Evolutionary conservation across 2,329 filamentous ascomycete species (phyloP).

Genomic region (Claviceps humidiphila): DNA sequence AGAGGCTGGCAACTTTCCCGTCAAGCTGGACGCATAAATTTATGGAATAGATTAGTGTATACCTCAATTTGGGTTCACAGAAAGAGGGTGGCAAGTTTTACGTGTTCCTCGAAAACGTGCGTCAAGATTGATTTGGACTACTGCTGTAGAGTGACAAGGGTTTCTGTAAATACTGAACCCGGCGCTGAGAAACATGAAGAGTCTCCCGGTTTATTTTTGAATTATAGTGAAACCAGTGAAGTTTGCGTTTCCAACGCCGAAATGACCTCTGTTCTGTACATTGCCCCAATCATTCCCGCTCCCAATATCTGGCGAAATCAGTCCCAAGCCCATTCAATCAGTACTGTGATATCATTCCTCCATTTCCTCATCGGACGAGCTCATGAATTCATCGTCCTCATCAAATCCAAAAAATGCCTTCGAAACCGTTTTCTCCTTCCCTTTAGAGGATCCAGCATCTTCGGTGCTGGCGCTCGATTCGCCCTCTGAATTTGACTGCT

Average conservation of each 20-base stretch:
- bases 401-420: conserved; percentile 62
- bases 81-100: conserved; percentile 18
- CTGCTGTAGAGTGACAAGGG: conserved; percentile 9
- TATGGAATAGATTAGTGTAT: conserved; percentile 11
- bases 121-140: conserved; percentile 13
- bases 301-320: too few relatives aligned
- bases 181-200: not conserved
- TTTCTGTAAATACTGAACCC: conserved; percentile 4
- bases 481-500: conserved; percentile 19
- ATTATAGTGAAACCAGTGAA: not conserved
- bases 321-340: not conserved
- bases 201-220: not conserved
- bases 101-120: conserved; percentile 22
- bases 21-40: conserved; percentile 45
- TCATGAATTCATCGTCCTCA: conserved; percentile 65
- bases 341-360: not conserved
- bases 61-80: conserved; percentile 13
- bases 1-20: conserved; percentile 59
- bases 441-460: conserved; percentile 22
- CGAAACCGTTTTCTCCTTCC: conserved; percentile 25
- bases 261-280: not conserved
- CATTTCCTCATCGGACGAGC: conserved; percentile 48
- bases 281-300: too few relatives aligned
- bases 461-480: conserved; percentile 29
- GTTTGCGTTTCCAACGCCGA: not conserved